Percentiles rank a stretch among this genome's conserved stretches.
phyloP scores from a whole-genome alignment of 148 eudicot genomes.

The Dysphania ambrosioides region DNA sequence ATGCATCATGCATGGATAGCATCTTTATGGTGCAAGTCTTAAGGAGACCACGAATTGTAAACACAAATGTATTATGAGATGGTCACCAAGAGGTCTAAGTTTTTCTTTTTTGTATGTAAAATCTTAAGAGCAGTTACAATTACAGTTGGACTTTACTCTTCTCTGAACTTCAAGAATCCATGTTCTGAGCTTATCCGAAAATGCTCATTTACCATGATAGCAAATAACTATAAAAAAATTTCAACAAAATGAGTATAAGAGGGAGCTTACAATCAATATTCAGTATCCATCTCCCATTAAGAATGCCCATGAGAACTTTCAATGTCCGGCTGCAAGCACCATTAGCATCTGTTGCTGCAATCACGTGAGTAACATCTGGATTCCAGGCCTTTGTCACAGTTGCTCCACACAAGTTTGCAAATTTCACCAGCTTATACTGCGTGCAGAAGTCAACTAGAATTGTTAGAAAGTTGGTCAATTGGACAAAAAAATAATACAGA shows the following conservation, averaged over 20 bases:
- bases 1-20: too few relatives aligned
- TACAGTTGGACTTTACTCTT: not conserved
- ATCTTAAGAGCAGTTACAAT: not conserved
- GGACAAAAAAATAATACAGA: not conserved
- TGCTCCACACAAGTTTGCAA: conserved; percentile 71
- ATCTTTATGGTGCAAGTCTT: not conserved
- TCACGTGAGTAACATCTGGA: conserved; percentile 81
- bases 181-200: not conserved
- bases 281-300: conserved; percentile 82
- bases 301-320: conserved; percentile 90
- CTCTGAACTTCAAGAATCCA: not conserved
- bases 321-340: conserved; percentile 82
- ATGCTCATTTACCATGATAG: not conserved
- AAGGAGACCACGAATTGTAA: not conserved
- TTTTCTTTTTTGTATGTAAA: not conserved
- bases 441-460: not conserved
- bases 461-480: not conserved
- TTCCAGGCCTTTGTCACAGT: conserved; percentile 58
- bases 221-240: not conserved
- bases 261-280: conserved; percentile 63
- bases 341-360: conserved; percentile 81
- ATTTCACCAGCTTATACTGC: conserved; percentile 53
- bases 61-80: not conserved
- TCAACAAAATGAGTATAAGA: not conserved
- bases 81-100: not conserved